These are phyloP conservation scores for Gossypioides kirkii DNA, from an alignment of 345 rosid species.

Conservation along the genomic window DNA sequence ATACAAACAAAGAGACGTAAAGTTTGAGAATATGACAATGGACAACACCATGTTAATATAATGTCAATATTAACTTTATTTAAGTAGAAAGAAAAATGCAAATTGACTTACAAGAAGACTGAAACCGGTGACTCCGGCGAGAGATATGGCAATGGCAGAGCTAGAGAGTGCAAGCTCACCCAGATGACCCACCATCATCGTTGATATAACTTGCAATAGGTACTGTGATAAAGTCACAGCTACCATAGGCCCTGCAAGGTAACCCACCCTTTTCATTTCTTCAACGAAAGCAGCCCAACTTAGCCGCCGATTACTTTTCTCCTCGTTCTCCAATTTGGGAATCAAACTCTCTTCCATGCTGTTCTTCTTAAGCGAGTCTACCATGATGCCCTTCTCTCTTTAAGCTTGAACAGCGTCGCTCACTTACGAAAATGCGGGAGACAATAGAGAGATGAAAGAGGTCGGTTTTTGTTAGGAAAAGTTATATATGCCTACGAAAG, in stretches of 20 bases:
- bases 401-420: not conserved
- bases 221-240: constrained; percentile 11
- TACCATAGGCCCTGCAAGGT: constrained; percentile 12
- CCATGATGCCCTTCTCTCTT: not conserved
- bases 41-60: not conserved
- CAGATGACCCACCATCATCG: constrained; percentile 39
- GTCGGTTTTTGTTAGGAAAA: not conserved
- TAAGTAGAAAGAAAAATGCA: not conserved
- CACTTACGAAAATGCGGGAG: not conserved
- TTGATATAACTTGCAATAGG: constrained; percentile 23
- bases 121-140: constrained; percentile 30
- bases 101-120: constrained; percentile 27
- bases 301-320: not conserved
- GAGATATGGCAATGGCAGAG: constrained; percentile 31
- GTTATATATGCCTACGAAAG: not conserved
- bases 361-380: not conserved
- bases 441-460: not conserved
- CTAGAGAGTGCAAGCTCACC: constrained; percentile 37
- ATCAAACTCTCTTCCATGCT: constrained; percentile 3
- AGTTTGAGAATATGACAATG: not conserved
- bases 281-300: not conserved
- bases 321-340: not conserved
- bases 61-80: not conserved
- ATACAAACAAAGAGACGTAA: not conserved
- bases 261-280: constrained; percentile 11